Base-by-base conservation (phyloP, 176 grass and related monocot genomes). In the Elymus sibiricus region DNA sequence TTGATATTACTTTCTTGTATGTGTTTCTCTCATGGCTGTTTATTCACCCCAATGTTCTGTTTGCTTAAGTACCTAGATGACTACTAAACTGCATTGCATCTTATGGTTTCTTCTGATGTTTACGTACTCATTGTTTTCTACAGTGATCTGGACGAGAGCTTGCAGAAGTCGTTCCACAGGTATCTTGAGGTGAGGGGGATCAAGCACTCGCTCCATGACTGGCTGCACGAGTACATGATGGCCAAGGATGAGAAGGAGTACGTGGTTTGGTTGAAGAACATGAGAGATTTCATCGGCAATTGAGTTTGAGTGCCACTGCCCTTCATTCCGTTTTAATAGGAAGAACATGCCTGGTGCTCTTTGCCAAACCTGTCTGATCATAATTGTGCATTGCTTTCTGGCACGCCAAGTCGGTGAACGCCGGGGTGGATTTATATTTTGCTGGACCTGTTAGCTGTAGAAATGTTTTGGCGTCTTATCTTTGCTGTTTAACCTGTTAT, bases 211-310 rank as follows among this genome's bases (percentile, higher is more conserved):
- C 62, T 96, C 43, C 89, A 88, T 64, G 94, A 92, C 38, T 92
- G 90, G 82, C 85, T 98, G 64, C 51, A 83, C 2, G 90, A 95
- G 19, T 98, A 94, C 88, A 96, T 95, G 94, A 86, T 92, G 72
- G 88, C 64, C 49, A 99, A 99, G 92, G 92, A 96, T 91, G 97
- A 96, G 85, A 90, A 85, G 22, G 94, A 96, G 79, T 94, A 96
- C 46, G 31, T 99, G 16, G 76, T 92, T 75, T 96, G 92, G 97
- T 87, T 96, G 77, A 99, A 96, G 83, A 96, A 90, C 88, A 94
- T 96, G 85, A 92, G 92, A 79, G 85, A 92, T 83, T 99, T 96
- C 61, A 82, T 96, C 7, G 84, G 64, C 9, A 91, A 91, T 10
- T 90, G 82, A 95, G 12, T 79, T 10, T 90, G 79, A 95, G 12